phyloP scores from a whole-genome alignment of 495 filamentous ascomycete species.

The Pyronema omphalodes region DNA sequence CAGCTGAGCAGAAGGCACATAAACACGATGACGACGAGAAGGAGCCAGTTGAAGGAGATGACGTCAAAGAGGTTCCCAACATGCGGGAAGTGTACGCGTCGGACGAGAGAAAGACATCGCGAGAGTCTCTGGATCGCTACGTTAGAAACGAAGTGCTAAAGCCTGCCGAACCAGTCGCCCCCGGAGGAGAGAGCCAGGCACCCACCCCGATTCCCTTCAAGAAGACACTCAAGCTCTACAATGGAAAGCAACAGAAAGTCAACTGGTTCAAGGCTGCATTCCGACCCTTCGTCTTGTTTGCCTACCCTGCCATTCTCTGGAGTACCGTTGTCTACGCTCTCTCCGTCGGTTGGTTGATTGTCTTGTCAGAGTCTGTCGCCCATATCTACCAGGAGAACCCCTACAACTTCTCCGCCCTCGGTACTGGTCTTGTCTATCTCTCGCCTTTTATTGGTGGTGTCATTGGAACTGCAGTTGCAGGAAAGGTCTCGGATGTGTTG shows the following conservation, averaged over 20 bases:
- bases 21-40: conserved; percentile 8
- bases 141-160: conserved; percentile 2
- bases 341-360: conserved; percentile 89
- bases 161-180: neutral
- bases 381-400: conserved; percentile 49
- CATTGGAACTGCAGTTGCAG: conserved; percentile 77
- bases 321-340: conserved; percentile 70
- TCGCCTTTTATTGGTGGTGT: conserved; percentile 78
- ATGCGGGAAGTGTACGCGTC: conserved; percentile 7
- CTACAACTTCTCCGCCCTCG: conserved; percentile 65
- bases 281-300: conserved; percentile 69
- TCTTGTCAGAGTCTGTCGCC: conserved; percentile 73
- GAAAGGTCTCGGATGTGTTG: conserved; percentile 71
- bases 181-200: neutral
- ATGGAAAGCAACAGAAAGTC: conserved; percentile 59
- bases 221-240: conserved; percentile 52
- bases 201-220: conserved; percentile 44
- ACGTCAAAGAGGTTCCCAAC: neutral
- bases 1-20: conserved; percentile 5
- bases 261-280: conserved; percentile 58
- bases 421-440: conserved; percentile 75
- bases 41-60: conserved; percentile 3
- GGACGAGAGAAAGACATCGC: conserved; percentile 13
- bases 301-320: conserved; percentile 84
- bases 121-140: conserved; percentile 15